A percentile compares a stretch with the other conserved stretches of the same genome.
These are phyloP conservation scores for Eutrema japonicum DNA, from an alignment of 345 rosid genomes.

Conservation along the genomic window DNA sequence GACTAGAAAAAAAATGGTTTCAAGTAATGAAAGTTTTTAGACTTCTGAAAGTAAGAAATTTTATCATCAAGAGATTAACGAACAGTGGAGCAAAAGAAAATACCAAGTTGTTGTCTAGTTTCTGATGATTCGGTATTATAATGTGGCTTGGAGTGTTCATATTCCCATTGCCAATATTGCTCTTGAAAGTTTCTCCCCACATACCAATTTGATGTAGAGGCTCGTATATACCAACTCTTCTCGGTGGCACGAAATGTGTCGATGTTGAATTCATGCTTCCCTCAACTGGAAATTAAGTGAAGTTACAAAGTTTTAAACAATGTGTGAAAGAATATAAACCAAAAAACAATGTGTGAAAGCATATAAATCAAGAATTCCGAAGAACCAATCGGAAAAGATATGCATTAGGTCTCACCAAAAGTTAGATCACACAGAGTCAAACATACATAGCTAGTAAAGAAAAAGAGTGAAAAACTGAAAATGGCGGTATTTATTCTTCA, in stretches of 20 bases:
- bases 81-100: background rate
- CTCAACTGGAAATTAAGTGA: slow-evolving; percentile 22
- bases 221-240: slow-evolving; percentile 77
- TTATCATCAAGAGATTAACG: background rate
- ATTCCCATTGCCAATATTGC: slow-evolving; percentile 47
- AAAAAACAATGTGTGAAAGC: slow-evolving; percentile 12
- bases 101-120: slow-evolving; percentile 75
- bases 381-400: background rate
- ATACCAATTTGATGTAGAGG: slow-evolving; percentile 75
- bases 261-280: slow-evolving; percentile 72
- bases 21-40: slow-evolving; percentile 10
- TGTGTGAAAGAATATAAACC: slow-evolving; percentile 8
- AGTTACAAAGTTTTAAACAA: background rate
- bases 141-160: slow-evolving; percentile 56
- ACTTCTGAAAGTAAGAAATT: slow-evolving; percentile 4
- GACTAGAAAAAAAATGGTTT: slow-evolving; percentile 55
- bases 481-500: background rate
- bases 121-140: slow-evolving; percentile 55
- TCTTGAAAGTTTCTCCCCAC: slow-evolving; percentile 81
- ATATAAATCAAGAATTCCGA: background rate
- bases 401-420: slow-evolving; percentile 19
- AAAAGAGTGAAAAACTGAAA: slow-evolving; percentile 14
- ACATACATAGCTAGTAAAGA: slow-evolving; percentile 7
- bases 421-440: slow-evolving; percentile 19
- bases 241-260: slow-evolving; percentile 73